Evolutionary conservation across 352 stramenopile species (phyloP).

Genomic region (Globisporangium acanthophoron): DNA sequence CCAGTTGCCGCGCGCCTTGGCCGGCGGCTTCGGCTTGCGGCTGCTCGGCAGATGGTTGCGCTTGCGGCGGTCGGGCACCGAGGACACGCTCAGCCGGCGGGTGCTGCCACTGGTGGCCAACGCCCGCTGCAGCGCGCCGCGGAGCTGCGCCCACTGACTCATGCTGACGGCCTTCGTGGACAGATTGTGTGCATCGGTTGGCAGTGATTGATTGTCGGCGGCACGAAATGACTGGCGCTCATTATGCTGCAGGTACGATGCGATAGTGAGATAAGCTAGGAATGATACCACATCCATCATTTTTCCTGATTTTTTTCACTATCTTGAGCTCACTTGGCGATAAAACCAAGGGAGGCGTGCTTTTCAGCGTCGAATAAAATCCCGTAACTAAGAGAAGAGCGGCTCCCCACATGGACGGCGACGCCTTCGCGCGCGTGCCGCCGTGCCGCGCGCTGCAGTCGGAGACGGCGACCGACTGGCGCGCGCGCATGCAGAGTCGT

Average conservation of each 20-base stretch:
- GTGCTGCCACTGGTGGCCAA: conserved; percentile 14
- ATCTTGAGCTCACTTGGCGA: neutral
- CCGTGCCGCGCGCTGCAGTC: conserved; percentile 4
- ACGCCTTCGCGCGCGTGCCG: conserved; percentile 4
- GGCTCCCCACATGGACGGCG: neutral
- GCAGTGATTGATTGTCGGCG: neutral
- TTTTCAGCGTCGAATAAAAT: too few relatives aligned
- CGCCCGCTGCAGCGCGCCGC: conserved; percentile 16
- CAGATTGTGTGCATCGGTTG: conserved; percentile 4
- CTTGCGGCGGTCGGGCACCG: conserved; percentile 39
- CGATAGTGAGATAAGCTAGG: neutral
- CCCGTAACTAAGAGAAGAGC: neutral
- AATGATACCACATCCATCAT: neutral
- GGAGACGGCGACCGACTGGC: conserved; percentile 14
- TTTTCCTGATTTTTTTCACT: neutral
- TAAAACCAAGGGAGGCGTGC: neutral
- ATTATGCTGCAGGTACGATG: neutral
- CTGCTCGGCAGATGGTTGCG: conserved; percentile 49
- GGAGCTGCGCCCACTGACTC: conserved; percentile 40
- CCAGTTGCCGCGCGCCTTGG: conserved; percentile 24
- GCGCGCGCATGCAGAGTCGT: conserved; percentile 18
- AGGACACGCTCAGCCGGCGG: conserved; percentile 22
- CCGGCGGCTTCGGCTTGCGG: conserved; percentile 30
- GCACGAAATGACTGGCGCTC: neutral
- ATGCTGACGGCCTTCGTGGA: conserved; percentile 2